Conservation (phyloP, 306 rosid species). For the Acmispon strigosus region DNA sequence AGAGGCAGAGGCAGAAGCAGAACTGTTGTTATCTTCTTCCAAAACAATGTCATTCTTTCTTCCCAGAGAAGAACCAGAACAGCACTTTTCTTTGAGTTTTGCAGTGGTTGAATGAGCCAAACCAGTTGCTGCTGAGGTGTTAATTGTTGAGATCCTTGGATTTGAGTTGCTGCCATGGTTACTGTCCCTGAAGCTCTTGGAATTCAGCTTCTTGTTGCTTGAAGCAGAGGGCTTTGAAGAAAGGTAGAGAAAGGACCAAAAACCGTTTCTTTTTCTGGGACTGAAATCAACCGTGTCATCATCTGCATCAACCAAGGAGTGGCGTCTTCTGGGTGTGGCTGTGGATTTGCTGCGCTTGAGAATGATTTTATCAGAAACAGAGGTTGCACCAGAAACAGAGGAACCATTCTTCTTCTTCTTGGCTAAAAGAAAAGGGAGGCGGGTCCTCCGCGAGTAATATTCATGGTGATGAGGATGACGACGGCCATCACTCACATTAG, state of each 20-base stretch:
- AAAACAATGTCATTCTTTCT: conserved; percentile 24
- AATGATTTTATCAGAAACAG: conserved; percentile 23
- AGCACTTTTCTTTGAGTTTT: conserved; percentile 15
- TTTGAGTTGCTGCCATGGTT: not conserved
- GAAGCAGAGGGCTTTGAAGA: conserved; percentile 37
- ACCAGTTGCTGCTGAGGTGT: not conserved
- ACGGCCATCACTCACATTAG: not conserved
- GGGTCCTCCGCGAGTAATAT: conserved; percentile 34
- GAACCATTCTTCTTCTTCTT: conserved; percentile 50
- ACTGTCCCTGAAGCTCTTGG: conserved; percentile 27
- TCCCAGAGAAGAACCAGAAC: conserved; percentile 24
- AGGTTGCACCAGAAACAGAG: not conserved
- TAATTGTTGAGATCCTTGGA: conserved; percentile 8
- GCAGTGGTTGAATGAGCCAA: not conserved
- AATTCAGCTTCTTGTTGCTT: conserved; percentile 10
- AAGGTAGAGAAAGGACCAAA: conserved; percentile 80
- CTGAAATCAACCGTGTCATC: conserved; percentile 30
- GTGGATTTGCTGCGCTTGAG: conserved; percentile 88
- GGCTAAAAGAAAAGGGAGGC: conserved; percentile 58
- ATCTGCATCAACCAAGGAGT: conserved; percentile 26
- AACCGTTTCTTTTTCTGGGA: conserved; percentile 62
- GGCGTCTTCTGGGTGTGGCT: conserved; percentile 44
- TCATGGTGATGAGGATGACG: not conserved
- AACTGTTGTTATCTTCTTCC: conserved; percentile 40
- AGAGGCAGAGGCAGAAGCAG: conserved; percentile 40